Evolutionary conservation across 371 early-diverging fungal species (phyloP).

Genomic region (Choanephora cucurbitarum): DNA sequence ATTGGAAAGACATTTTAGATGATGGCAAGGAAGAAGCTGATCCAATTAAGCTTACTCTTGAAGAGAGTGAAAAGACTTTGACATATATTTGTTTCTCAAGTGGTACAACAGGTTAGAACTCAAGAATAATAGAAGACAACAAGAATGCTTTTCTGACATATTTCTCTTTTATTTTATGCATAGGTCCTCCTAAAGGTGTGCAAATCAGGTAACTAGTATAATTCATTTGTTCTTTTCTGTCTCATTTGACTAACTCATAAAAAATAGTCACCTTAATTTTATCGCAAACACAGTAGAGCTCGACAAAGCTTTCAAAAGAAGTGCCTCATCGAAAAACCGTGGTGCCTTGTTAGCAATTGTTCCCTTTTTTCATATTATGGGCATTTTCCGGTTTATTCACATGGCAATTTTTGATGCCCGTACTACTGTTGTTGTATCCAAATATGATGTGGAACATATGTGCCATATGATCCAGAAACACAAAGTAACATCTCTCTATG

Average conservation of each 20-base stretch:
- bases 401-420: slow-evolving; percentile 10
- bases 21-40: neutral
- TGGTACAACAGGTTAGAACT: slow-evolving; percentile 26
- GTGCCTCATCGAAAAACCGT: neutral
- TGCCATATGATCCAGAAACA: slow-evolving; percentile 58
- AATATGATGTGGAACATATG: slow-evolving; percentile 38
- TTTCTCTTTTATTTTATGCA: neutral
- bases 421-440: slow-evolving; percentile 24
- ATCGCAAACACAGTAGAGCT: slow-evolving; percentile 25
- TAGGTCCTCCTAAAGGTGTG: slow-evolving; percentile 19
- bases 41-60: slow-evolving; percentile 5
- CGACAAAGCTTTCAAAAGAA: neutral
- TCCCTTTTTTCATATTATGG: slow-evolving; percentile 84
- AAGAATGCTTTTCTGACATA: too few relatives aligned
- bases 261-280: slow-evolving; percentile 30
- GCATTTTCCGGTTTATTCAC: slow-evolving; percentile 34
- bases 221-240: too few relatives aligned
- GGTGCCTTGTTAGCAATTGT: slow-evolving; percentile 64
- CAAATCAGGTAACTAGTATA: slow-evolving; percentile 7
- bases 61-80: slow-evolving; percentile 15
- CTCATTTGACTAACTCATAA: too few relatives aligned
- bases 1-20: slow-evolving; percentile 8
- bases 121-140: neutral
- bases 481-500: slow-evolving; percentile 56
- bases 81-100: slow-evolving; percentile 28